Conservation (phyloP, 352 stramenopile genomes). For the Phytophthora cajani region DNA sequence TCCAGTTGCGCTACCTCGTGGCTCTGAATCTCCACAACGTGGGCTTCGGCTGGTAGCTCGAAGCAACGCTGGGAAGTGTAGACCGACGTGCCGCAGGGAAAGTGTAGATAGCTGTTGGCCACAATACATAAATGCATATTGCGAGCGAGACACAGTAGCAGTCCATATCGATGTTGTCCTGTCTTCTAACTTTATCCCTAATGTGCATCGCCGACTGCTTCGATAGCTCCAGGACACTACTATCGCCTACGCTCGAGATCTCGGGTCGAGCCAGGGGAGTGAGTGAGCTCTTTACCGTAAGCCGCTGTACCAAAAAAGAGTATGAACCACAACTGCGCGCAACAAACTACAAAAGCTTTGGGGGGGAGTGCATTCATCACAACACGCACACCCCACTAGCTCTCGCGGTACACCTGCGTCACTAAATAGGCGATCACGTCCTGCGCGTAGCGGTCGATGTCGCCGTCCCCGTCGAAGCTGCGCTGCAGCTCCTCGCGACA, state of each 20-base stretch:
- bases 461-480: constrained; percentile 81
- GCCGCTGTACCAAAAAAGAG: constrained; percentile 21
- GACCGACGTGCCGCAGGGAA: too few species aligned
- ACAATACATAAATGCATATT: not conserved
- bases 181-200: constrained; percentile 54
- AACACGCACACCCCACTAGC: constrained; percentile 38
- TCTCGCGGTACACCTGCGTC: constrained; percentile 83
- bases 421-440: constrained; percentile 91
- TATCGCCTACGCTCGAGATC: constrained; percentile 17
- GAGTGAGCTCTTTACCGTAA: constrained; percentile 23
- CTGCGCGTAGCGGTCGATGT: constrained; percentile 86
- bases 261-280: constrained; percentile 5
- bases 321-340: constrained; percentile 21
- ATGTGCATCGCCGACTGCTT: constrained; percentile 41
- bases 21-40: constrained; percentile 31
- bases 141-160: constrained; percentile 26
- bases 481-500: constrained; percentile 78
- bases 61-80: not conserved
- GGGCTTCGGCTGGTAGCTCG: constrained; percentile 18
- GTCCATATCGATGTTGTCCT: constrained; percentile 38
- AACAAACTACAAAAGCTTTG: constrained; percentile 33
- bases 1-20: constrained; percentile 49
- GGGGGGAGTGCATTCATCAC: not conserved
- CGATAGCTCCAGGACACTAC: constrained; percentile 30
- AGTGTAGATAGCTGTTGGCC: not conserved